Evolutionary conservation across 371 early-diverging fungal species (phyloP).

Genomic region (Mucor racemosus): DNA sequence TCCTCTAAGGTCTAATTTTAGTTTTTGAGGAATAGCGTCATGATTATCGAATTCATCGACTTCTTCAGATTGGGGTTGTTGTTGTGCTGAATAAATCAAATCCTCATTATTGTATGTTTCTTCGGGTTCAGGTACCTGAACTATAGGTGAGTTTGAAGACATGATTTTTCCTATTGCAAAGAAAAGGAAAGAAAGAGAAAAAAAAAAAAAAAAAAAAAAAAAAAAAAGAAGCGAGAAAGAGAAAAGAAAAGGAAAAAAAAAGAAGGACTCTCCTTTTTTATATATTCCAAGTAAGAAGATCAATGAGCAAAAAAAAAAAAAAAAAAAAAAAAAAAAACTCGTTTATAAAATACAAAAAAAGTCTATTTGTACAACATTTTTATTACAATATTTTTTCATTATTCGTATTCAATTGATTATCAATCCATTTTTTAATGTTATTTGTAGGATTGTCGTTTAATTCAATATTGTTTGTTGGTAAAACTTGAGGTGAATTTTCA

Average conservation of each 20-base stretch:
- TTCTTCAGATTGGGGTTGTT: conserved; percentile 23
- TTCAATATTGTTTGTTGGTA: conserved; percentile 20
- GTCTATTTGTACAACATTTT: conserved; percentile 17
- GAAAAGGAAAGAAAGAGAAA: not conserved
- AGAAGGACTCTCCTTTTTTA: not conserved
- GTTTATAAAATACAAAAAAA: conserved; percentile 19
- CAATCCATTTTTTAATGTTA: conserved; percentile 1
- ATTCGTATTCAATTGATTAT: not conserved
- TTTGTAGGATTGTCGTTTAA: not conserved
- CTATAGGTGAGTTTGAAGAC: conserved; percentile 51
- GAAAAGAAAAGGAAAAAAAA: not conserved
- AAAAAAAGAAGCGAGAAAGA: too few species aligned
- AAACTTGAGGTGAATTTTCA: conserved; percentile 27
- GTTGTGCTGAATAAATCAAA: conserved; percentile 31
- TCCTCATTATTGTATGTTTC: conserved; percentile 17
- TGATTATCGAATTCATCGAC: conserved; percentile 44
- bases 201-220: not conserved
- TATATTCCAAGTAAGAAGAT: conserved; percentile 5
- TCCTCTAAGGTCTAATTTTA: conserved; percentile 75
- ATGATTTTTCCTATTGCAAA: conserved; percentile 23
- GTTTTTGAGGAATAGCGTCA: conserved; percentile 59
- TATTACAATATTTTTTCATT: conserved; percentile 4
- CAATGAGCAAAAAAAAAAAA: not conserved
- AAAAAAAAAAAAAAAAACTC: conserved; percentile 10
- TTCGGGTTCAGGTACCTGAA: conserved; percentile 46